Conservation (phyloP, 768 basidiomycete genomes). For the Clathrus columnatus region DNA sequence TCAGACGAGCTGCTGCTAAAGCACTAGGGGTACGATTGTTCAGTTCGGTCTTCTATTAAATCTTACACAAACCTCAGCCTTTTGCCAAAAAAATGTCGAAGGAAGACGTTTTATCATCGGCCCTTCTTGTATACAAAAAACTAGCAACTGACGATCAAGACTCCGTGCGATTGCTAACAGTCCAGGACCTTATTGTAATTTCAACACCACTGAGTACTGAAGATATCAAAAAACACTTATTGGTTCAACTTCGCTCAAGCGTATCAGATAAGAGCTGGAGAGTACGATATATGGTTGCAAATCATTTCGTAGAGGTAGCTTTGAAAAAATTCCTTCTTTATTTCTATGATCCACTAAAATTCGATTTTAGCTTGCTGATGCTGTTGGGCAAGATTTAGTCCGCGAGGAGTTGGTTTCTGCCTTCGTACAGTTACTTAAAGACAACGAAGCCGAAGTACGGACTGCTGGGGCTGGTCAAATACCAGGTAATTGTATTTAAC, state of each 20-base stretch:
- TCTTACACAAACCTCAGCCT: conserved; percentile 39
- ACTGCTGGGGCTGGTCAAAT: conserved; percentile 95
- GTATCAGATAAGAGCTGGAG: conserved; percentile 97
- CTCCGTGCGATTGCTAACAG: conserved; percentile 90
- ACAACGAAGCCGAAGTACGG: conserved; percentile 97
- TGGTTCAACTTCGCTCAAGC: conserved; percentile 80
- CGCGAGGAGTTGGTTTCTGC: conserved; percentile 90
- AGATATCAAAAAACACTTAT: conserved; percentile 87
- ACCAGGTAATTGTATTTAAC: conserved; percentile 53
- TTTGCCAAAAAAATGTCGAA: conserved; percentile 73
- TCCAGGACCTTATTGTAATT: conserved; percentile 91
- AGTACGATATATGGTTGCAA: conserved; percentile 97
- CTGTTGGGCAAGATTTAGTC: conserved; percentile 82
- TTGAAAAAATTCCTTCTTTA: not conserved
- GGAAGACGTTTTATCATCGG: conserved; percentile 75
- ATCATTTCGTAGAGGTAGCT: conserved; percentile 87
- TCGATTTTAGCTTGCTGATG: conserved; percentile 66
- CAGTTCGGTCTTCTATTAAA: not conserved
- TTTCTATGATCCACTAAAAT: not conserved
- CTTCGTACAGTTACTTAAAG: conserved; percentile 89
- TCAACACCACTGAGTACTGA: conserved; percentile 73
- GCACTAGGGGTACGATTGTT: conserved; percentile 76
- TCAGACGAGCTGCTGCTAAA: conserved; percentile 90
- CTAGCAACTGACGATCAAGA: conserved; percentile 96
- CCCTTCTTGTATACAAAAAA: conserved; percentile 86